phyloP scores from a whole-genome alignment of 345 rosid species.

The Bruguiera parviflora region DNA sequence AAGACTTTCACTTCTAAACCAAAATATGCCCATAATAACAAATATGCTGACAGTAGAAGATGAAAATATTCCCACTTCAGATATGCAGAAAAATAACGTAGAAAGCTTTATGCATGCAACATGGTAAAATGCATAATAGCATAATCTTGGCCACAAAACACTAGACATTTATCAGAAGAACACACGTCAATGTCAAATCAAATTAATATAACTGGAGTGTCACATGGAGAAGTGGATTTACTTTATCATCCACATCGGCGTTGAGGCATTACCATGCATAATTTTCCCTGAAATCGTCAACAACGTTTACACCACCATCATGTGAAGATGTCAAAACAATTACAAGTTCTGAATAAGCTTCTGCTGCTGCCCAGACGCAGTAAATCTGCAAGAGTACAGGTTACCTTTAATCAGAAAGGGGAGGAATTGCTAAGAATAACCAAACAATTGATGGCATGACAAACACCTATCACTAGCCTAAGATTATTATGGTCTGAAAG shows the following conservation, averaged over 20 bases:
- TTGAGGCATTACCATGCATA: slow-evolving; percentile 92
- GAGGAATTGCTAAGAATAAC: neutral
- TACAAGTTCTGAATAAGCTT: slow-evolving; percentile 98
- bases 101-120: neutral
- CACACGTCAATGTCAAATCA: neutral
- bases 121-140: neutral
- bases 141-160: neutral
- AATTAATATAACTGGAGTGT: neutral
- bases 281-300: slow-evolving; percentile 98
- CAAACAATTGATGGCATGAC: neutral
- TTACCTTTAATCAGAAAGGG: neutral
- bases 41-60: too few species aligned
- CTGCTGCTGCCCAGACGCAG: slow-evolving; percentile 99
- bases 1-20: too few species aligned
- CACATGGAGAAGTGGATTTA: slow-evolving; percentile 28
- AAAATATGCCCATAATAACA: too few species aligned
- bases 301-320: slow-evolving; percentile 76
- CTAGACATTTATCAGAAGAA: neutral
- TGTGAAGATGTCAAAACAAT: slow-evolving; percentile 82
- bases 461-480: neutral
- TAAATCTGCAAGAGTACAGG: slow-evolving; percentile 51
- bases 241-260: slow-evolving; percentile 98
- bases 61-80: too few species aligned
- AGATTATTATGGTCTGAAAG: neutral
- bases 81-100: too few species aligned